phyloP scores from a whole-genome alignment of 2,329 filamentous ascomycete genomes.

The Rutstroemia sp. region DNA sequence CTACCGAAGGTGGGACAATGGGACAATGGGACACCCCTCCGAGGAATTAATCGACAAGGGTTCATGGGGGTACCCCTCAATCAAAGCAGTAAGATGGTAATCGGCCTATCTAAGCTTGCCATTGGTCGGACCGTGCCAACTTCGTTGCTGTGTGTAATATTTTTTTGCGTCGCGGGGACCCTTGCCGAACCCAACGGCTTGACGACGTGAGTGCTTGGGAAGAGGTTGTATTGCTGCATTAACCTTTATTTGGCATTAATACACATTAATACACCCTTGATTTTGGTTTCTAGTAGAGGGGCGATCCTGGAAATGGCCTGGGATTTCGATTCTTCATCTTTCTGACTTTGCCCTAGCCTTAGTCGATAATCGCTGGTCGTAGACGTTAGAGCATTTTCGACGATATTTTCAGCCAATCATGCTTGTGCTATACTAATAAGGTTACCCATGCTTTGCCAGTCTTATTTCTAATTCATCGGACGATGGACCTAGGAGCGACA shows the following conservation, averaged over 20 bases:
- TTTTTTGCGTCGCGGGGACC: constrained; percentile 6
- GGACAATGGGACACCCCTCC: neutral
- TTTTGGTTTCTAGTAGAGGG: too few relatives aligned
- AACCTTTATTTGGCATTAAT: too few relatives aligned
- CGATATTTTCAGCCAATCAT: neutral
- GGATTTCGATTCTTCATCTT: too few relatives aligned
- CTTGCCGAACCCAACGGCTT: neutral
- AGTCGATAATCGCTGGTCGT: too few relatives aligned
- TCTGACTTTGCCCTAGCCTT: too few relatives aligned
- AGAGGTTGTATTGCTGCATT: too few relatives aligned
- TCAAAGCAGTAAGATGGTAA: constrained; percentile 3
- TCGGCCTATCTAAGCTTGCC: constrained; percentile 1
- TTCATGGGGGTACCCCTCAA: constrained; percentile 4
- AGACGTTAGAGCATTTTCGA: neutral
- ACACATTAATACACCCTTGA: too few relatives aligned
- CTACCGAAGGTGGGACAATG: constrained; percentile 3
- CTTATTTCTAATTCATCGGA: neutral
- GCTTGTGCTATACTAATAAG: neutral
- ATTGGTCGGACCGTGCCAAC: constrained; percentile 1
- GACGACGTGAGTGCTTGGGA: too few relatives aligned
- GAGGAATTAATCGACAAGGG: neutral
- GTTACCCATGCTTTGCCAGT: neutral
- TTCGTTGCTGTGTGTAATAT: constrained; percentile 9
- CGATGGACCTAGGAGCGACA: neutral
- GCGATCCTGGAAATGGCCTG: too few relatives aligned